phyloP scores from a whole-genome alignment of 2,329 filamentous ascomycete genomes.

The Colletotrichum gigasporum region DNA sequence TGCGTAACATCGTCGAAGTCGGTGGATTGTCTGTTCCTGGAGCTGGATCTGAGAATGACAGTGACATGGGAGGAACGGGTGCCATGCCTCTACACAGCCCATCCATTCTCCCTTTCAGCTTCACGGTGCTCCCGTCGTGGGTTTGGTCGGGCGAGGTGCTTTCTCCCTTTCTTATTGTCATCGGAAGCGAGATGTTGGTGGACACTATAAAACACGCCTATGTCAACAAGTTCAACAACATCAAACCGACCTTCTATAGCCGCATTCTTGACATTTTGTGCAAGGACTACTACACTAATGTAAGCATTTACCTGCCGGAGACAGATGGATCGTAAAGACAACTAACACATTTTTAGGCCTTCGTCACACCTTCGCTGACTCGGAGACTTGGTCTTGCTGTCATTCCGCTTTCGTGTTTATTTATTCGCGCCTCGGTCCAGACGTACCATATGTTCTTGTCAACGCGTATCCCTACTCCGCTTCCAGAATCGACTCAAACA shows the following conservation, averaged over 20 bases:
- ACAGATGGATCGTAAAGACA: too few species aligned
- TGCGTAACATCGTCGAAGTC: conserved; percentile 95
- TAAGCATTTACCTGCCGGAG: too few species aligned
- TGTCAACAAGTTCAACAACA: conserved; percentile 98
- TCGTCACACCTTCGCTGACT: conserved; percentile 88
- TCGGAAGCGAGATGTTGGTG: conserved; percentile 96
- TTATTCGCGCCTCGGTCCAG: conserved; percentile 93
- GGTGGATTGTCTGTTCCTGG: conserved; percentile 78
- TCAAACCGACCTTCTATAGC: conserved; percentile 88
- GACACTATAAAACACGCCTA: conserved; percentile 98
- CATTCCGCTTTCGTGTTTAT: conserved; percentile 91
- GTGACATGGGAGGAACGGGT: conserved; percentile 61
- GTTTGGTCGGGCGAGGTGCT: conserved; percentile 82
- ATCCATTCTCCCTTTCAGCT: conserved; percentile 87
- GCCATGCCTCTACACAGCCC: conserved; percentile 70
- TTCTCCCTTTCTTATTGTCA: conserved; percentile 90
- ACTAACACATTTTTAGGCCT: conserved; percentile 66
- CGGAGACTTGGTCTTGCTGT: conserved; percentile 90
- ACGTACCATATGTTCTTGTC: conserved; percentile 99
- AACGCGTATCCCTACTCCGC: conserved; percentile 81
- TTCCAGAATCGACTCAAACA: conserved; percentile 71
- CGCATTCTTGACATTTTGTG: conserved; percentile 92
- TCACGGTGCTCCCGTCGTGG: conserved; percentile 88
- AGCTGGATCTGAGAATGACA: conserved; percentile 57
- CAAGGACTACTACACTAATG: conserved; percentile 98